phyloP scores from a whole-genome alignment of 2,329 filamentous ascomycete species.

The Fusarium fracticaudum region DNA sequence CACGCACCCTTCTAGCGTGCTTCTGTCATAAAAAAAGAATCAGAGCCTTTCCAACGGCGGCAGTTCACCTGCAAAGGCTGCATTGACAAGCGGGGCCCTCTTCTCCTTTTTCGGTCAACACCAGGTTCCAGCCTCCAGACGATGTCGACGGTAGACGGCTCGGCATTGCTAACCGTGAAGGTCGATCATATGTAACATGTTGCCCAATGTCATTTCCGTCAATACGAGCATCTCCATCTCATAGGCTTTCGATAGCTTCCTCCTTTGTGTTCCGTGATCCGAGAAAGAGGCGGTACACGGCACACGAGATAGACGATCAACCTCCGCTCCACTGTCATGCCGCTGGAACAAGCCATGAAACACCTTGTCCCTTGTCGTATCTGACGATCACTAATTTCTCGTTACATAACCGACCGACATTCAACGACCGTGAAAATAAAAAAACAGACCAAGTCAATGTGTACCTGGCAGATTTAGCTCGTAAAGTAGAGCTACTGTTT shows the following conservation, averaged over 20 bases:
- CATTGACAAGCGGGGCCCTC: conserved; percentile 18
- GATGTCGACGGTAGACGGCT: background rate
- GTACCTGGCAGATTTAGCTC: background rate
- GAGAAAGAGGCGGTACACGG: background rate
- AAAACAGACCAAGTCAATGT: background rate
- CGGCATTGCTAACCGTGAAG: conserved; percentile 4
- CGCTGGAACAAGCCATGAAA: conserved; percentile 1
- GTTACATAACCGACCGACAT: background rate
- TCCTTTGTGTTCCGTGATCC: background rate
- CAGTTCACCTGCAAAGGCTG: conserved; percentile 20
- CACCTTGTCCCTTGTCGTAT: conserved; percentile 2
- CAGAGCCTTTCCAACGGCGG: conserved; percentile 25
- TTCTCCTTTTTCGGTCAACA: conserved; percentile 10
- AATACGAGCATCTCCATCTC: conserved; percentile 7
- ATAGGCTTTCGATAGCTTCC: background rate
- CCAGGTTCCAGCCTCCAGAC: background rate
- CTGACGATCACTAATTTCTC: conserved; percentile 12
- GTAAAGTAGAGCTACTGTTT: background rate
- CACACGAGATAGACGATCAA: conserved; percentile 15
- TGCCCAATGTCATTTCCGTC: conserved; percentile 9
- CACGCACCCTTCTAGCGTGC: conserved; percentile 15
- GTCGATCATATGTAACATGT: background rate
- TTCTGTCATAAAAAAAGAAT: conserved; percentile 22
- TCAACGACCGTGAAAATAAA: background rate
- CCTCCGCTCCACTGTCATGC: background rate